These are phyloP conservation scores for Colletotrichum eremochloae DNA, from an alignment of 2,329 filamentous ascomycete species.

Conservation along the genomic window DNA sequence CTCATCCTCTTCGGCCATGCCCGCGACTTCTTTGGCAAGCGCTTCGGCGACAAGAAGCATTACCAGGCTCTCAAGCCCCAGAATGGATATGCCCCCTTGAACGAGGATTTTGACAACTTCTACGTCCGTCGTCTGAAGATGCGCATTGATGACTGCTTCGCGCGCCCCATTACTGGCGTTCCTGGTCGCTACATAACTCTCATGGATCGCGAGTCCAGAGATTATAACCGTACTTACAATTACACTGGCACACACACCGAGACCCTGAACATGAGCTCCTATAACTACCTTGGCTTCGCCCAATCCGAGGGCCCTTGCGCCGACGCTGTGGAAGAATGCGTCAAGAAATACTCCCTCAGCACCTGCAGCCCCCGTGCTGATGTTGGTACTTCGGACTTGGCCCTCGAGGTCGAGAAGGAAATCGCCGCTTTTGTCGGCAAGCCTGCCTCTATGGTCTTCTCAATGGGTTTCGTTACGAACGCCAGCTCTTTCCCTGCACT, in stretches of 20 bases:
- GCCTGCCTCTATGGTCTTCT: slow-evolving; percentile 95
- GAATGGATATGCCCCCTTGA: slow-evolving; percentile 94
- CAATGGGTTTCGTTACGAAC: slow-evolving; percentile 99
- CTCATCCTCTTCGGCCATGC: slow-evolving; percentile 96
- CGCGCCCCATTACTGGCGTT: slow-evolving; percentile 91
- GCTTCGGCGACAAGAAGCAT: slow-evolving; percentile 84
- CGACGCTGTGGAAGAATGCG: slow-evolving; percentile 87
- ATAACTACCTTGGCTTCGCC: slow-evolving; percentile 98
- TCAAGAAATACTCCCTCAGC: slow-evolving; percentile 88
- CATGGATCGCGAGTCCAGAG: slow-evolving; percentile 89
- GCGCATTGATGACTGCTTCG: slow-evolving; percentile 97
- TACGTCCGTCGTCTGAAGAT: slow-evolving; percentile 94
- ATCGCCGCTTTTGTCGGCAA: slow-evolving; percentile 95
- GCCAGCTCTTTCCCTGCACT: slow-evolving; percentile 92
- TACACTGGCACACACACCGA: slow-evolving; percentile 92
- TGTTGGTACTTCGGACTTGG: slow-evolving; percentile 87
- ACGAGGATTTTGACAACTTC: slow-evolving; percentile 99
- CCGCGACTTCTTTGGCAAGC: slow-evolving; percentile 97
- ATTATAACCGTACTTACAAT: slow-evolving; percentile 92
- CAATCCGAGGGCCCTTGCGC: slow-evolving; percentile 98
- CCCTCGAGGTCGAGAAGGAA: slow-evolving; percentile 88
- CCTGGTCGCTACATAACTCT: slow-evolving; percentile 95
- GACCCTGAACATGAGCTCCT: slow-evolving; percentile 98
- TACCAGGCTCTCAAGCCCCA: slow-evolving; percentile 86
- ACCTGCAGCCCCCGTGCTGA: slow-evolving; percentile 86